Conservation (phyloP, 1,284 basidiomycete species). For the Polyporus tsugae region DNA sequence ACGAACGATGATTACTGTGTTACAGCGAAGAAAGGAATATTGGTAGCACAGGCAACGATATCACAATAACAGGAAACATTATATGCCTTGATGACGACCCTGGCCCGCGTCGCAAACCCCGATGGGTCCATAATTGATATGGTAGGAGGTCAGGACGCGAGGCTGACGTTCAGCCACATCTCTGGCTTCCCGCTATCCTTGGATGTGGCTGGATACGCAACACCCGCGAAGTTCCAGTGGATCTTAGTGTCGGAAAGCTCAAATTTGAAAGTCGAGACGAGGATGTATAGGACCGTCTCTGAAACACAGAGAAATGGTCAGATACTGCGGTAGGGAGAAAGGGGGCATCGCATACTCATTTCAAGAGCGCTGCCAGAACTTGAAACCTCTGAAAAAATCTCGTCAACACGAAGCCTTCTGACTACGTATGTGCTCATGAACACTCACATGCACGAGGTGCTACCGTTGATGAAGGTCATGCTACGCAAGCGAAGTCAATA, state of each 20-base stretch:
- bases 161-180: conserved; percentile 25
- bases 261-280: conserved; percentile 16
- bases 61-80: too few species aligned
- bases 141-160: background rate
- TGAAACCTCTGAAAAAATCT: conserved; percentile 39
- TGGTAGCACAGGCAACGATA: too few species aligned
- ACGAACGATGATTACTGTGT: too few species aligned
- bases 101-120: too few species aligned
- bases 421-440: background rate
- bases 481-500: conserved; percentile 24
- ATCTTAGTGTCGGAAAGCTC: conserved; percentile 25
- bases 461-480: conserved; percentile 45
- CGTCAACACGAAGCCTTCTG: background rate
- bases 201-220: conserved; percentile 30
- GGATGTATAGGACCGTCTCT: conserved; percentile 21
- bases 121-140: too few species aligned
- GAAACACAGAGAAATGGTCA: background rate
- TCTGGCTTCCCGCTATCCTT: conserved; percentile 25
- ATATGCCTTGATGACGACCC: too few species aligned
- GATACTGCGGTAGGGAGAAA: background rate
- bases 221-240: conserved; percentile 32
- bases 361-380: conserved; percentile 46
- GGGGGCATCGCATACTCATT: conserved; percentile 37
- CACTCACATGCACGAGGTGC: conserved; percentile 44
- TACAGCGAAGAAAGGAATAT: too few species aligned